A percentile compares a stretch with the other conserved stretches of the same genome.
Evolutionary conservation across 148 eudicot genomes (phyloP).

Genomic region (Suaeda aralocaspica): DNA sequence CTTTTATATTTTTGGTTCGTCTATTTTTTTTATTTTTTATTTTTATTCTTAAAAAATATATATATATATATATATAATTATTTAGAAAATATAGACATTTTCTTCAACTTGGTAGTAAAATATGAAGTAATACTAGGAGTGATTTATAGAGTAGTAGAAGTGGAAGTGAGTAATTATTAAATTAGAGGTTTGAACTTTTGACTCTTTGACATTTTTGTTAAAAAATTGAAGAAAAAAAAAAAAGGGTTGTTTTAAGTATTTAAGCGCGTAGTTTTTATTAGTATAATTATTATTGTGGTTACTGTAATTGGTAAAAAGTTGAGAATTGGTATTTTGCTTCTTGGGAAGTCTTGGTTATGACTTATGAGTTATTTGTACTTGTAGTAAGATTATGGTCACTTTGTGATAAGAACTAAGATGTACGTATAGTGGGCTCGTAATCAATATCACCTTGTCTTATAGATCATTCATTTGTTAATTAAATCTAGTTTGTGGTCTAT

Average conservation of each 20-base stretch:
- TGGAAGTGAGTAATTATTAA: conserved; percentile 17
- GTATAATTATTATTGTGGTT: too few species aligned
- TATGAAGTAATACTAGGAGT: conserved; percentile 13
- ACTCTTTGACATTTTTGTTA: conserved; percentile 47
- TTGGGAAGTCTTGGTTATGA: background rate
- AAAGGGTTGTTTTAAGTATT: background rate
- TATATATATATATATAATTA: background rate
- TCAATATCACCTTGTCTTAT: too few species aligned
- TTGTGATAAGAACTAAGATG: too few species aligned
- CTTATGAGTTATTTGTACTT: too few species aligned
- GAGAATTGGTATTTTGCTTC: conserved; percentile 18
- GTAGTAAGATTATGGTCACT: too few species aligned
- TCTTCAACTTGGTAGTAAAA: conserved; percentile 19
- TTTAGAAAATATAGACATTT: background rate
- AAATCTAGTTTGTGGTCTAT: too few species aligned
- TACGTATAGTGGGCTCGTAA: background rate
- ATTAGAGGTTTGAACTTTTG: conserved; percentile 41
- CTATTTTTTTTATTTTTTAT: conserved; percentile 1
- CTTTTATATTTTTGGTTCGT: background rate
- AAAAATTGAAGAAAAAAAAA: background rate
- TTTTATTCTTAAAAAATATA: background rate
- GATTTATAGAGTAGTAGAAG: conserved; percentile 12
- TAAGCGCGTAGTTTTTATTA: conserved; percentile 9
- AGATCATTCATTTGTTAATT: too few species aligned
- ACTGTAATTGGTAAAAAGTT: background rate